These are phyloP conservation scores for Potentilla sterilis DNA, from an alignment of 306 rosid species.

Conservation along the genomic window DNA sequence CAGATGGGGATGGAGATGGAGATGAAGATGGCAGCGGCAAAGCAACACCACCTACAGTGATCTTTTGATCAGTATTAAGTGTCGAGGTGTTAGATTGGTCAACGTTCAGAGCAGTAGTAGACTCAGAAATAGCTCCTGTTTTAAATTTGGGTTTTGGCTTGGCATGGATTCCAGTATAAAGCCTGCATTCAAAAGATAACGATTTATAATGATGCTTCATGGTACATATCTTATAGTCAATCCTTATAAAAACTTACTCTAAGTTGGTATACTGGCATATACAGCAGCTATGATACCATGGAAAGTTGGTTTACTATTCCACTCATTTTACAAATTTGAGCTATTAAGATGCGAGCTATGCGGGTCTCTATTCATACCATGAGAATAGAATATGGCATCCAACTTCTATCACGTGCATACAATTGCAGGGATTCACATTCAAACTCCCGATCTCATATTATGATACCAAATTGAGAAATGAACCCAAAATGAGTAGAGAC, in stretches of 20 bases:
- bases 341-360: background rate
- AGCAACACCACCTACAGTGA: conserved; percentile 40
- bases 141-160: conserved; percentile 84
- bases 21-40: conserved; percentile 43
- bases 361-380: background rate
- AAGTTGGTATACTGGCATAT: conserved; percentile 5
- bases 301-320: background rate
- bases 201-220: background rate
- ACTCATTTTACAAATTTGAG: background rate
- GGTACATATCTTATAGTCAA: background rate
- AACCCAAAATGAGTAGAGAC: background rate
- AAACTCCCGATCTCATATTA: background rate
- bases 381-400: background rate
- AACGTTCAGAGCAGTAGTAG: conserved; percentile 85
- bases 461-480: background rate
- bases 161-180: conserved; percentile 95
- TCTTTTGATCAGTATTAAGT: conserved; percentile 58
- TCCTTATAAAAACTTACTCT: background rate
- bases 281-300: background rate
- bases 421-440: background rate
- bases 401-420: background rate
- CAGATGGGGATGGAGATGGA: conserved; percentile 32
- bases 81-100: conserved; percentile 66
- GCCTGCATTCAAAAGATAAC: conserved; percentile 41
- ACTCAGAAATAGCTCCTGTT: conserved; percentile 90